Evolutionary conservation across 176 grass and related monocot genomes (phyloP).

Genomic region (Musa beccarii): DNA sequence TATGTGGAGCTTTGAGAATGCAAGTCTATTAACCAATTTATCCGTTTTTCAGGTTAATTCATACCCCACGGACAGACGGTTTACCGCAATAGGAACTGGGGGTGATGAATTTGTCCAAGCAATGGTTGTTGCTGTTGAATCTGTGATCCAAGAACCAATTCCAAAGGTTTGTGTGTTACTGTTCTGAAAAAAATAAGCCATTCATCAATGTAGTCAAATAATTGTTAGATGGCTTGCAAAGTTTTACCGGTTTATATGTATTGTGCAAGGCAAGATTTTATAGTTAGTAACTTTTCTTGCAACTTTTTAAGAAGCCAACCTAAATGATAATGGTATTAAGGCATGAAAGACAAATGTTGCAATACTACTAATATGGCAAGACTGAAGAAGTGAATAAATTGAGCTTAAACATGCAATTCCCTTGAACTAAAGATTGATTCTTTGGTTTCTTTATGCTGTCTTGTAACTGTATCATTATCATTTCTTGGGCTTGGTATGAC

Average conservation of each 20-base stretch:
- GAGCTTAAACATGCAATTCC: too few species aligned
- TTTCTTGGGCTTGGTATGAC: too few species aligned
- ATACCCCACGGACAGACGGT: conserved; percentile 82
- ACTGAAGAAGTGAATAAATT: too few species aligned
- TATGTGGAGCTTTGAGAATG: background rate
- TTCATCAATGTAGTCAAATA: background rate
- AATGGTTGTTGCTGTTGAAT: conserved; percentile 96
- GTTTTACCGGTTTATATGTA: background rate
- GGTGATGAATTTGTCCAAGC: conserved; percentile 97
- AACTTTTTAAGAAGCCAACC: too few species aligned
- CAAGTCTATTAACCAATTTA: background rate
- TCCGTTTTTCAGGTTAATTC: conserved; percentile 61
- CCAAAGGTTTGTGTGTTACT: conserved; percentile 48
- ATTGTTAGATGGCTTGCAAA: background rate
- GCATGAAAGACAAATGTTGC: too few species aligned
- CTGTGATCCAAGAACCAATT: conserved; percentile 77
- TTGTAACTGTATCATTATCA: too few species aligned
- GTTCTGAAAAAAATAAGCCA: background rate
- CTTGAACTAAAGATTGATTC: too few species aligned
- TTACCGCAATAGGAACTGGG: conserved; percentile 95
- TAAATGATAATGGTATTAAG: too few species aligned
- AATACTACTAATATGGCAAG: too few species aligned
- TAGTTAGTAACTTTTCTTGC: too few species aligned
- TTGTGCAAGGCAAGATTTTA: too few species aligned
- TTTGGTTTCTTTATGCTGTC: too few species aligned